Evolutionary conservation across 768 basidiomycete genomes (phyloP).

Genomic region (Agaricus sinodeliciosus): DNA sequence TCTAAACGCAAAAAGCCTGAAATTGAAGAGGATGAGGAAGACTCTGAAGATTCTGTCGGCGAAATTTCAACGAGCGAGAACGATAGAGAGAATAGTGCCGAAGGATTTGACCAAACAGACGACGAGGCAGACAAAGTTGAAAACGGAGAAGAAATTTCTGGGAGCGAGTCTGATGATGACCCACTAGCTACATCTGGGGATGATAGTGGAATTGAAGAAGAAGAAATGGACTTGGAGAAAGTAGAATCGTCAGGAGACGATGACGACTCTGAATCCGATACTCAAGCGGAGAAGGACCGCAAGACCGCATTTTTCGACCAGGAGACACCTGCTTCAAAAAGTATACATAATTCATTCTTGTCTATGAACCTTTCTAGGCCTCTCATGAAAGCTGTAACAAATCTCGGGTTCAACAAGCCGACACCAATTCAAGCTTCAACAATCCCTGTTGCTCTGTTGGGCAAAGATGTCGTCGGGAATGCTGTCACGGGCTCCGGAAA

Average conservation of each 20-base stretch:
- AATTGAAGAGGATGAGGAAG: slow-evolving; percentile 17
- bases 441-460: slow-evolving; percentile 88
- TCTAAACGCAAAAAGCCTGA: slow-evolving; percentile 61
- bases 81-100: slow-evolving; percentile 19
- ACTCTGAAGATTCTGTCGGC: slow-evolving; percentile 21
- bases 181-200: slow-evolving; percentile 12
- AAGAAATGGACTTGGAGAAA: slow-evolving; percentile 29
- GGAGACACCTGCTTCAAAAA: slow-evolving; percentile 32
- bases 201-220: slow-evolving; percentile 2
- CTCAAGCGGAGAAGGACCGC: slow-evolving; percentile 62
- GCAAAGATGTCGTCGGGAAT: slow-evolving; percentile 93
- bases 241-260: slow-evolving; percentile 20
- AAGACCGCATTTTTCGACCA: slow-evolving; percentile 88
- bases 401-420: slow-evolving; percentile 73
- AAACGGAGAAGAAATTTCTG: slow-evolving; percentile 18
- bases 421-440: slow-evolving; percentile 96
- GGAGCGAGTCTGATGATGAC: slow-evolving; percentile 15
- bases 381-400: slow-evolving; percentile 83
- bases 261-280: slow-evolving; percentile 38
- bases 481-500: slow-evolving; percentile 98
- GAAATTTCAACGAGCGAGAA: slow-evolving; percentile 28
- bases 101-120: slow-evolving; percentile 17
- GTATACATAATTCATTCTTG: slow-evolving; percentile 73
- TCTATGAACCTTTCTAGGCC: slow-evolving; percentile 96
- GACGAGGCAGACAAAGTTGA: slow-evolving; percentile 18